phyloP scores from a whole-genome alignment of 176 grass and related monocot species.

The Lolium perenne region DNA sequence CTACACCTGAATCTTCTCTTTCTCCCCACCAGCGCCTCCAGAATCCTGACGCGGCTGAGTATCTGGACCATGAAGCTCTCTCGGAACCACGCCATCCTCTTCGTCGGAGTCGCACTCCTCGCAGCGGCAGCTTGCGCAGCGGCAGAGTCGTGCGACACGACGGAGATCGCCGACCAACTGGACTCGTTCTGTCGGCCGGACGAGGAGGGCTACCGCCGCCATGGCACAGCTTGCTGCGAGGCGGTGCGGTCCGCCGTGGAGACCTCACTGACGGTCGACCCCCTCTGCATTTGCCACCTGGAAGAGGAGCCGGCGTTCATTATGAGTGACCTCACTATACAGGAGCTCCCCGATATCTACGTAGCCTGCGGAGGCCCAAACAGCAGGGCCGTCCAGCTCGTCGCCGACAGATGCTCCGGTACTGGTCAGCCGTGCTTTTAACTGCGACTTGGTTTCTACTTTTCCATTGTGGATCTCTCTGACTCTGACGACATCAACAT shows the following conservation, averaged over 20 bases:
- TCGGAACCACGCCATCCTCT: neutral
- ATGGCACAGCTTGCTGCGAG: neutral
- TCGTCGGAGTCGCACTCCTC: neutral
- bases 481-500: neutral
- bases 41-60: no score
- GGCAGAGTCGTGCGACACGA: neutral
- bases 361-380: neutral
- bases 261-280: neutral
- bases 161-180: neutral
- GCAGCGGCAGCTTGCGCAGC: neutral
- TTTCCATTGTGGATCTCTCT: neutral
- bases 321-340: neutral
- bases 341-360: neutral
- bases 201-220: neutral
- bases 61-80: neutral
- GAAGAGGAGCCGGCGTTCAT: neutral
- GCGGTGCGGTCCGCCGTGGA: neutral
- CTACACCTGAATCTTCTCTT: no score
- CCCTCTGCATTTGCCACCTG: neutral
- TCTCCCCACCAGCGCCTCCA: no score
- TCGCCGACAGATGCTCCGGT: neutral
- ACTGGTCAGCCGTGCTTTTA: neutral
- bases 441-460: neutral
- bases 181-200: neutral
- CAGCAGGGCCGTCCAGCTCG: neutral